Evolutionary conservation across 2,329 filamentous ascomycete species (phyloP).

Genomic region (Sclerotiophoma versabilis): DNA sequence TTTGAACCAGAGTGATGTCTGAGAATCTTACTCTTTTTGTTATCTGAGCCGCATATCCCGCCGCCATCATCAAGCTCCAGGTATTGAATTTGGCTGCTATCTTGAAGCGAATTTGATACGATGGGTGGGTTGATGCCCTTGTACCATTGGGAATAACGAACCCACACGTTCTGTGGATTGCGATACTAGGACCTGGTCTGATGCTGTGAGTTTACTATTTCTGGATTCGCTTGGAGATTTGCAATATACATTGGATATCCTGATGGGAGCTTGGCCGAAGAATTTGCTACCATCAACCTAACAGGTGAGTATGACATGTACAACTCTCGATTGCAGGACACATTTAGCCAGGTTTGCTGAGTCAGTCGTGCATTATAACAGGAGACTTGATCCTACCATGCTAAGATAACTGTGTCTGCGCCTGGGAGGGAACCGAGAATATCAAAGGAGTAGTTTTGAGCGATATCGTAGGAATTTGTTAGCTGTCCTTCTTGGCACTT

Average conservation of each 20-base stretch:
- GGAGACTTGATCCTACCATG: conserved; percentile 36
- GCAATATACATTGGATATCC: conserved; percentile 12
- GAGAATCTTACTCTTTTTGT: neutral
- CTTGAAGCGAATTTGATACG: neutral
- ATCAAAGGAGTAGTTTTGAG: conserved; percentile 52
- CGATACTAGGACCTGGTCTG: conserved; percentile 2
- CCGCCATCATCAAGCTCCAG: neutral
- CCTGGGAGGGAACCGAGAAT: conserved; percentile 50
- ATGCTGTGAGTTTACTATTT: neutral
- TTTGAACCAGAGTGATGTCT: neutral
- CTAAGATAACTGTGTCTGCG: conserved; percentile 48
- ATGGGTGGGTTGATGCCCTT: neutral
- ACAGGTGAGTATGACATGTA: conserved; percentile 55
- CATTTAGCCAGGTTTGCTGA: conserved; percentile 24
- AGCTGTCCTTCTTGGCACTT: conserved; percentile 14
- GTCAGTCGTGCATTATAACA: neutral
- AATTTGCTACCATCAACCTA: conserved; percentile 12
- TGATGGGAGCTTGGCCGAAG: neutral
- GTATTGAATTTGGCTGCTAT: neutral
- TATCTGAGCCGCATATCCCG: neutral
- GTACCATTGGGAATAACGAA: conserved; percentile 6
- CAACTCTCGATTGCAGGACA: conserved; percentile 55
- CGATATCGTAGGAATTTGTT: conserved; percentile 32
- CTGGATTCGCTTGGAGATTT: conserved; percentile 4
- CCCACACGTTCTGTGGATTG: conserved; percentile 11